A percentile compares a stretch with the other conserved stretches of the same genome.
phyloP scores from a whole-genome alignment of 1,284 basidiomycete species.

The Marasmius sp. region DNA sequence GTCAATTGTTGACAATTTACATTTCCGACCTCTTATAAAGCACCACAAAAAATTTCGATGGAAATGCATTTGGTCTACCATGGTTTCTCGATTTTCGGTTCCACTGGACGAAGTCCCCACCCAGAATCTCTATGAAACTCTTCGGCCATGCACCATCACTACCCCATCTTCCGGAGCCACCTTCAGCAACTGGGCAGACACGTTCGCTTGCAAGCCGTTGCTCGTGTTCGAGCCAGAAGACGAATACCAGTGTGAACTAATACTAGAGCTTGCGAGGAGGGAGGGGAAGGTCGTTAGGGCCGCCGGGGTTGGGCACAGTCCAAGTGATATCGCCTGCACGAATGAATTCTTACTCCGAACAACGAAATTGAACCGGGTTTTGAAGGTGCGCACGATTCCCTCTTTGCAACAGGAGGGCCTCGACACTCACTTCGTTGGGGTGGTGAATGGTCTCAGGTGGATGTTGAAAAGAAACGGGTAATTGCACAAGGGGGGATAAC shows the following conservation, averaged over 20 bases:
- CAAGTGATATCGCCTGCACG: constrained; percentile 90
- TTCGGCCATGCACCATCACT: constrained; percentile 53
- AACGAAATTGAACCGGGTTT: constrained; percentile 63
- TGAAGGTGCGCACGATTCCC: constrained; percentile 59
- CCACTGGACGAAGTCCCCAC: constrained; percentile 34
- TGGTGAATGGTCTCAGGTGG: constrained; percentile 51
- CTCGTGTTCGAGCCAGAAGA: constrained; percentile 79
- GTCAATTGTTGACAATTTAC: background rate
- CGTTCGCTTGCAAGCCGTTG: constrained; percentile 63
- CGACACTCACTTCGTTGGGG: background rate
- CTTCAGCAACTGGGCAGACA: constrained; percentile 75
- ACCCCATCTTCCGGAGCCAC: constrained; percentile 36
- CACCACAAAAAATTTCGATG: constrained; percentile 25
- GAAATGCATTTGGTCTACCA: constrained; percentile 2
- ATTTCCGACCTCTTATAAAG: constrained; percentile 15
- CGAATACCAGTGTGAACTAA: constrained; percentile 70
- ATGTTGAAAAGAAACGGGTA: constrained; percentile 69
- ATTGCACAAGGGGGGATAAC: constrained; percentile 79
- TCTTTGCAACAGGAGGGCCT: constrained; percentile 8
- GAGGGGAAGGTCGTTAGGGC: constrained; percentile 76
- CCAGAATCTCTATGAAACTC: constrained; percentile 44
- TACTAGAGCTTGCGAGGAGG: constrained; percentile 83
- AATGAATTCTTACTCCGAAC: constrained; percentile 82
- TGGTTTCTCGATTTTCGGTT: constrained; percentile 14
- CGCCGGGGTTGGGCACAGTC: constrained; percentile 90